Base-by-base conservation (phyloP, 2,329 filamentous ascomycete species). In the Sclerotiophoma versabilis region DNA sequence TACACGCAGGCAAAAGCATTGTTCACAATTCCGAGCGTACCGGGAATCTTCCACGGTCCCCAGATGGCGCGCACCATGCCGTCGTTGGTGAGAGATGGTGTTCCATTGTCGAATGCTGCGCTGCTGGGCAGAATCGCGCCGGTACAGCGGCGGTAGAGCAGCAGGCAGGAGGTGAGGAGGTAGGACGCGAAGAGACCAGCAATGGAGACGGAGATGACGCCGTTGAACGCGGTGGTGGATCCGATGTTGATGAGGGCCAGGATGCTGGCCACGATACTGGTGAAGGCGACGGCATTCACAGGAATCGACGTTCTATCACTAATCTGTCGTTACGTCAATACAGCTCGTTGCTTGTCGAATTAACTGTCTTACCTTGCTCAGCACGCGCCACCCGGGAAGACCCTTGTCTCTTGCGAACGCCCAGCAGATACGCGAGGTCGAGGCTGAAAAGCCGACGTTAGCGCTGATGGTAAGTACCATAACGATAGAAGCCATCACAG, bases 171-270 rank as follows among this genome's bases (percentile, higher is more conserved):
- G 0, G 61, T 61, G 8, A 72, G 46, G 0, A 72, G 55, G 57
- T 71, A 71, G 2, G 66, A 69, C 1, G 58, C 54, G 44, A 65
- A 70, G 14, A 71, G 52, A 3, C 65, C 65, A 1, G 60, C 64
- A n/a, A 71, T 64, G 8, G 60, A 57, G 6, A 72, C 50, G 14
- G 66, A 69, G n/a, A 68, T 64, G 33, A 72, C 58, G 15, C 58
- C 65, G 38, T 65, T 68, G 59, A 71, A 72, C 3, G 65, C 69
- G 5, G 58, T 54, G 8, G 61, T 49, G 1, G 64, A 66, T 4
- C 79, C 80, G 52, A 83, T 76, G 59, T 81, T 81, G 65, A 83
- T 78, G 15, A 83, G 68, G 0, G 75, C 75, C 15, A 83, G 71
- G 3, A 81, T 64, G 20, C 70, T 63, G 25, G 76, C 74, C 22